Percentiles rank a stretch among this genome's conserved stretches.
Conservation (phyloP, 495 filamentous ascomycete species). For the Neurospora sp. region DNA sequence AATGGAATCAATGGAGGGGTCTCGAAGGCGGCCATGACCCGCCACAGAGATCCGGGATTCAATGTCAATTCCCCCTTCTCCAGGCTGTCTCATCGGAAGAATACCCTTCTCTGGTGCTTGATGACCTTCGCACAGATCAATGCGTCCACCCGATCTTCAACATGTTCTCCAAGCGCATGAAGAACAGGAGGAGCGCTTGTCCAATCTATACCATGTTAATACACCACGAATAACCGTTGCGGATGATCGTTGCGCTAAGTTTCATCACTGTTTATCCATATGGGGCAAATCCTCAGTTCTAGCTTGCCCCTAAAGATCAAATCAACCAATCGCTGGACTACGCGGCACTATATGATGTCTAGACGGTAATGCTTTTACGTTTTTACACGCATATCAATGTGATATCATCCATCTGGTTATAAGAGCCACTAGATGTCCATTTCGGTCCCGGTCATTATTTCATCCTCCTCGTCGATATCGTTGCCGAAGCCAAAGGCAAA, state of each 20-base stretch:
- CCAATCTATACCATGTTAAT: background rate
- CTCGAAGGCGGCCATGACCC: background rate
- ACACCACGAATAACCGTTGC: background rate
- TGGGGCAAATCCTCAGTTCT: background rate
- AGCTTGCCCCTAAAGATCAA: background rate
- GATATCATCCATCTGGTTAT: background rate
- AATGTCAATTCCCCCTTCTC: background rate
- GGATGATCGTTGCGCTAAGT: background rate
- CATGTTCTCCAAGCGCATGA: background rate
- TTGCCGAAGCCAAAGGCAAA: conserved; percentile 70
- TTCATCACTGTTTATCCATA: background rate
- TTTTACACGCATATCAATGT: background rate
- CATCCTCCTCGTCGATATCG: conserved; percentile 34
- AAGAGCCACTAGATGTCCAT: background rate
- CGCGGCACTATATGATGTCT: background rate
- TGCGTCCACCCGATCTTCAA: background rate
- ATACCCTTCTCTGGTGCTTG: background rate
- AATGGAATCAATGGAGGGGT: background rate
- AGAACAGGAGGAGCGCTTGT: background rate
- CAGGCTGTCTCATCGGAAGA: background rate
- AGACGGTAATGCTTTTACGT: background rate
- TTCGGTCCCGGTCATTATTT: conserved; percentile 13
- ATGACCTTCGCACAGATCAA: background rate
- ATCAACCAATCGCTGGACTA: background rate
- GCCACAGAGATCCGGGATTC: background rate